Evolutionary conservation across 768 basidiomycete species (phyloP).

Genomic region (Imleria badia): DNA sequence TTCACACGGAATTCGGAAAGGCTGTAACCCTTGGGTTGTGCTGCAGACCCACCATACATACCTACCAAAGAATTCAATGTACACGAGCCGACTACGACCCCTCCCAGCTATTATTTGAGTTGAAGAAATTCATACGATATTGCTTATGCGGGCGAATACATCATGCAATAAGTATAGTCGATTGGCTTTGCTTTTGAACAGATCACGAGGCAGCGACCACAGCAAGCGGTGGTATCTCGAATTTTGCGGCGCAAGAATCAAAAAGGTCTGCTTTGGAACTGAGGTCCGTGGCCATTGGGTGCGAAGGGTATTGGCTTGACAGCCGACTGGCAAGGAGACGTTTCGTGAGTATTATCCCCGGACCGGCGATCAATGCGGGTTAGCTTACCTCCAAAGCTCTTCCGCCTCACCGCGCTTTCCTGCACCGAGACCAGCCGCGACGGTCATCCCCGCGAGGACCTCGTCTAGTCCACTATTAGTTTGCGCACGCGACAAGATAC

Average conservation of each 20-base stretch:
- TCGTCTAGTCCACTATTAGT: constrained; percentile 50
- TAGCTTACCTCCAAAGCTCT: constrained; percentile 64
- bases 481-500: constrained; percentile 44
- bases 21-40: too few relatives aligned
- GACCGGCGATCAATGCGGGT: neutral
- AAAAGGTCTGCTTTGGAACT: constrained; percentile 60
- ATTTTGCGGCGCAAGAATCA: constrained; percentile 59
- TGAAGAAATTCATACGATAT: neutral
- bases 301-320: constrained; percentile 53
- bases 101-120: too few relatives aligned
- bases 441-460: constrained; percentile 64
- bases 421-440: constrained; percentile 59
- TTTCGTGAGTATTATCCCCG: constrained; percentile 1
- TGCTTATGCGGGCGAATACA: neutral
- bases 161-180: neutral
- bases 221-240: constrained; percentile 56
- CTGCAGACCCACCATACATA: too few relatives aligned
- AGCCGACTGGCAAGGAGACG: constrained; percentile 35
- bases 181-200: neutral
- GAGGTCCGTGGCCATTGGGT: constrained; percentile 71
- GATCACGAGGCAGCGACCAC: constrained; percentile 18
- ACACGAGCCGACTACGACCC: too few relatives aligned
- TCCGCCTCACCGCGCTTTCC: constrained; percentile 62
- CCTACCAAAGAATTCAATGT: too few relatives aligned
- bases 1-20: too few relatives aligned